Conservation (phyloP, 805 yeast genomes). For the Saccharomycopsis sp. region DNA sequence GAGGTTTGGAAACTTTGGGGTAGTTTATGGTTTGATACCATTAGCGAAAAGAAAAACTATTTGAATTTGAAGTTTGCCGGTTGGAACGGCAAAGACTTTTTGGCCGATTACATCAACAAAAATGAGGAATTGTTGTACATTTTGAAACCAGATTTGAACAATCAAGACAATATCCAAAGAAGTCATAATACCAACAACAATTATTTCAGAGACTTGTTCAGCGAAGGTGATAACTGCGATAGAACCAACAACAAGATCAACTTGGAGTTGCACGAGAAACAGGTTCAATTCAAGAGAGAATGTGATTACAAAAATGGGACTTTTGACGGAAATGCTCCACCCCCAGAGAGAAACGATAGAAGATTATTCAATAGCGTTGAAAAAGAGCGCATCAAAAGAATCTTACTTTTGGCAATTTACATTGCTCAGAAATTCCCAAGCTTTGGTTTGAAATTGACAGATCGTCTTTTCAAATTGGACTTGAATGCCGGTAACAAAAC, state of each 20-base stretch:
- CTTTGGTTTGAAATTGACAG: conserved; percentile 45
- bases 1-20: conserved; percentile 88
- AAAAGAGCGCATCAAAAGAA: conserved; percentile 42
- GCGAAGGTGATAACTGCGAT: conserved; percentile 20
- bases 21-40: conserved; percentile 64
- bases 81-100: conserved; percentile 21
- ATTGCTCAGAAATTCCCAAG: conserved; percentile 40
- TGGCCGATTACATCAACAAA: conserved; percentile 17
- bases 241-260: conserved; percentile 18
- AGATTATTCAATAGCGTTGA: conserved; percentile 30
- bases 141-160: conserved; percentile 16
- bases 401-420: conserved; percentile 41
- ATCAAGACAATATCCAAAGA: conserved; percentile 19
- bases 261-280: conserved; percentile 14
- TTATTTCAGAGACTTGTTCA: conserved; percentile 20
- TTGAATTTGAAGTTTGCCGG: conserved; percentile 19
- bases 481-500: background rate
- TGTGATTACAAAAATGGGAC: conserved; percentile 5
- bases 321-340: background rate
- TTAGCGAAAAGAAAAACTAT: conserved; percentile 37
- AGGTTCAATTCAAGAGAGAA: conserved; percentile 12
- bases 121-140: conserved; percentile 20
- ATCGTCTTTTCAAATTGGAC: conserved; percentile 37
- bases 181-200: conserved; percentile 20
- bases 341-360: conserved; percentile 14